Evolutionary conservation across 305 asterid genomes (phyloP).

Genomic region (Fraxinus ornus): DNA sequence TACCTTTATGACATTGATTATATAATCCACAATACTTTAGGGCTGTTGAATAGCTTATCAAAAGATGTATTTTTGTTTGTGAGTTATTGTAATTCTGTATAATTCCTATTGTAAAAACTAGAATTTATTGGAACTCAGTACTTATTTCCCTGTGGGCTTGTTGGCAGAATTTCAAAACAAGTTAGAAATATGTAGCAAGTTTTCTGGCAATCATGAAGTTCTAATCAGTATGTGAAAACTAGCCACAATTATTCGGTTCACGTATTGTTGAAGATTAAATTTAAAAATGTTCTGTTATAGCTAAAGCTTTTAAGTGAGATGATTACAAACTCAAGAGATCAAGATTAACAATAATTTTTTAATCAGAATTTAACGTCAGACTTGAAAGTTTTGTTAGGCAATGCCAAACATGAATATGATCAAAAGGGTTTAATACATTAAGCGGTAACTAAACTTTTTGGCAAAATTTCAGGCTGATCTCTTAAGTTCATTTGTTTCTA

Average conservation of each 20-base stretch:
- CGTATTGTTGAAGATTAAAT: not conserved
- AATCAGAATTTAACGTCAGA: no score
- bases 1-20: not conserved
- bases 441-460: not conserved
- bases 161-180: not conserved
- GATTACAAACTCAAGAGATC: no score
- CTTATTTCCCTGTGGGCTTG: not conserved
- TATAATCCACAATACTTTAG: not conserved
- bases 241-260: not conserved
- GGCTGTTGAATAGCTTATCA: not conserved
- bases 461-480: not conserved
- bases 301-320: not conserved
- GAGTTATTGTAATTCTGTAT: not conserved
- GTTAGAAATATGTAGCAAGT: not conserved
- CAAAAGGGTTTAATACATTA: not conserved
- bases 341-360: no score
- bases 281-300: not conserved
- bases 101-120: not conserved
- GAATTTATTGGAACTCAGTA: not conserved
- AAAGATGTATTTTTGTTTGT: not conserved
- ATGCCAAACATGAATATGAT: not conserved
- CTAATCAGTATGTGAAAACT: not conserved
- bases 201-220: not conserved
- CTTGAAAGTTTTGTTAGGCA: not conserved
- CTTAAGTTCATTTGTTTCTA: not conserved